A percentile compares a stretch with the other conserved stretches of the same genome.
These are phyloP conservation scores for Aphanomyces astaci DNA, from an alignment of 352 stramenopile genomes.

Conservation along the genomic window DNA sequence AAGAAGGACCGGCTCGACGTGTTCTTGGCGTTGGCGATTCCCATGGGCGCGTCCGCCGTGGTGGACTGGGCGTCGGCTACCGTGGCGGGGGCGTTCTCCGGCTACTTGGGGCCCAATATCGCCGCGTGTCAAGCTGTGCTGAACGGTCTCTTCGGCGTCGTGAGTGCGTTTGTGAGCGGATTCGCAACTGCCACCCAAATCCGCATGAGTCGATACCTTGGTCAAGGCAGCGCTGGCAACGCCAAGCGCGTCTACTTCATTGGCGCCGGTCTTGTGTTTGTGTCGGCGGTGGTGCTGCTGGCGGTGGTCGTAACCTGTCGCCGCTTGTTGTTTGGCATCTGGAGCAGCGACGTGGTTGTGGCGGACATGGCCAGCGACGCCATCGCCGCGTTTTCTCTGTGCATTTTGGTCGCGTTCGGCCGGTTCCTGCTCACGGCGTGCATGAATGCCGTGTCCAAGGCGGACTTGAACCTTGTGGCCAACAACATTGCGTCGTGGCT, in stretches of 20 bases:
- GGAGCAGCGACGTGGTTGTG: slow-evolving; percentile 1
- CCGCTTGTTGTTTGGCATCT: neutral
- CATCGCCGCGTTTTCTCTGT: neutral
- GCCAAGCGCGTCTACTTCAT: neutral
- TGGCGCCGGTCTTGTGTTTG: neutral
- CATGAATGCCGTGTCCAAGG: slow-evolving; percentile 2
- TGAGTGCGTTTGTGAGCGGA: neutral
- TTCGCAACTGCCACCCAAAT: slow-evolving; percentile 3
- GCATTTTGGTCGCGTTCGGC: neutral
- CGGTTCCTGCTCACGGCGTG: slow-evolving; percentile 12
- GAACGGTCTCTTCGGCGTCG: slow-evolving; percentile 6
- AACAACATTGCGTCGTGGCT: slow-evolving; percentile 1
- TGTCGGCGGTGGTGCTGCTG: neutral
- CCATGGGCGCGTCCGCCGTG: neutral
- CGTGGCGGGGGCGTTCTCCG: neutral
- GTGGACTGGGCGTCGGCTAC: neutral
- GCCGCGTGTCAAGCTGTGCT: neutral
- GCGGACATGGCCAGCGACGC: neutral
- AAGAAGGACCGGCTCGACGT: neutral
- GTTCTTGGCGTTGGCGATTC: neutral
- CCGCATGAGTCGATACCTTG: neutral
- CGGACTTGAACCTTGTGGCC: neutral
- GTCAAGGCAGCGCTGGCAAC: neutral
- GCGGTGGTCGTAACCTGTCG: neutral
- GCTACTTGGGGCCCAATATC: neutral